Base-by-base conservation (phyloP, 768 basidiomycete species). In the Leccinellum albellum region DNA sequence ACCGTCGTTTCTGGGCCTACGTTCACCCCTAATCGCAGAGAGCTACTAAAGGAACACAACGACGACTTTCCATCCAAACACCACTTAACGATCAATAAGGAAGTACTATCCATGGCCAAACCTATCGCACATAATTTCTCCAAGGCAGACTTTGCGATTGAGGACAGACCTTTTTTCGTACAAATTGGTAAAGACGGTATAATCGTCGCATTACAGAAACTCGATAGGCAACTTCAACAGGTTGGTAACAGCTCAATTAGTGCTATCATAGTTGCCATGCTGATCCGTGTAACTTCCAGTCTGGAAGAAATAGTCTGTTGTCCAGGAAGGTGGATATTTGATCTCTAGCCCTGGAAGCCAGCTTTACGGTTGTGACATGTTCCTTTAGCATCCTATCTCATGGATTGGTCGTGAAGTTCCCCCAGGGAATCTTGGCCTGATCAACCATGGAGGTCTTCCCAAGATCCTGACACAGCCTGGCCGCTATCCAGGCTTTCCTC, bases 381-480 rank as follows among this genome's bases (percentile, higher is more conserved):
- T 29, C 33, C 20, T 6, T 55, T 45, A 85, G 83, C 50, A 47
- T 2, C 89, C 89, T 10, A 80, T 83, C 4, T 78, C 79, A 55
- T 90, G 89, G 88, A 79, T 81, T 49, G 89, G 89, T 13, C 75
- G 73, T 51, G 87, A 91, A 70, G 80, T 92, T 48, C 77, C 78
- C 29, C 91, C 89, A 2, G 91, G 91, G 29, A 75, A 73, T 59
- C 64, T 91, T 26, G 91, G 91, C 2, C 73, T 92, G 4, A 85
- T 91, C 59, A 90, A 87, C 67, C 88, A 91, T 66, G 91, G 90
- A 75, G 91, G 91, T 56, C 76, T 83, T 33, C 91, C 91, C 3
- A 90, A 91, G 74, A 66, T 93, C 37, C 66, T 93, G 49, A 86
- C 84, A 3, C 79, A 77, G 45, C 85, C 91, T 4, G 91, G 91